Conservation (phyloP, 371 early-diverging fungal genomes). For the Sporodiniella umbellata region DNA sequence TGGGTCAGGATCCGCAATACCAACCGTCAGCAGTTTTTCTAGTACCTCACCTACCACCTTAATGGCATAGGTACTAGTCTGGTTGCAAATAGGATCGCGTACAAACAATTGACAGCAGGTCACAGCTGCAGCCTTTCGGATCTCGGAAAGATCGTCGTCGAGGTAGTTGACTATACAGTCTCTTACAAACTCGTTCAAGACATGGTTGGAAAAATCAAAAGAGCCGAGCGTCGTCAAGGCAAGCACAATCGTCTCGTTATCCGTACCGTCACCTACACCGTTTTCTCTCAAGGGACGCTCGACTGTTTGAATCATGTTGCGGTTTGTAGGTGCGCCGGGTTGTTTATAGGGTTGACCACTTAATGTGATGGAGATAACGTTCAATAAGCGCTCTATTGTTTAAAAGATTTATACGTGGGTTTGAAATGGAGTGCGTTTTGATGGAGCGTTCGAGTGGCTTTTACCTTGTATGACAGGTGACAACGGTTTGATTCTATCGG, state of each 20-base stretch:
- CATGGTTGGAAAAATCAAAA: slow-evolving; percentile 83
- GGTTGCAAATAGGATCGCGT: slow-evolving; percentile 71
- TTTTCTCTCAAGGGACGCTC: slow-evolving; percentile 50
- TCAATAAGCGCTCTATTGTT: slow-evolving; percentile 82
- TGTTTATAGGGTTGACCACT: slow-evolving; percentile 85
- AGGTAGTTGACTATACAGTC: slow-evolving; percentile 85
- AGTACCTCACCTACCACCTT: slow-evolving; percentile 88
- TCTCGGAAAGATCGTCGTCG: slow-evolving; percentile 78
- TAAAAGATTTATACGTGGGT: too few species aligned
- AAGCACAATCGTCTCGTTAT: slow-evolving; percentile 76
- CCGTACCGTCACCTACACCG: slow-evolving; percentile 54
- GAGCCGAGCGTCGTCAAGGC: slow-evolving; percentile 85
- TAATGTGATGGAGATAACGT: slow-evolving; percentile 85
- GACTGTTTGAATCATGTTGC: slow-evolving; percentile 36
- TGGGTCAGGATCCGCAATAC: slow-evolving; percentile 88
- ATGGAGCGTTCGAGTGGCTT: too few species aligned
- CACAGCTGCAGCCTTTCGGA: slow-evolving; percentile 86
- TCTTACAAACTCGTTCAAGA: slow-evolving; percentile 88
- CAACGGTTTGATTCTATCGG: slow-evolving; percentile 80
- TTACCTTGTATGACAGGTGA: slow-evolving; percentile 86
- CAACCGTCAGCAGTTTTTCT: slow-evolving; percentile 83
- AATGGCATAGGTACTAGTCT: slow-evolving; percentile 82
- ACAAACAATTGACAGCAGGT: slow-evolving; percentile 85
- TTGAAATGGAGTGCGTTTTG: too few species aligned
- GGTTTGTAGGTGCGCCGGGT: slow-evolving; percentile 66